Conservation (phyloP, 208 protist species). For the Spongospora subterranea region DNA sequence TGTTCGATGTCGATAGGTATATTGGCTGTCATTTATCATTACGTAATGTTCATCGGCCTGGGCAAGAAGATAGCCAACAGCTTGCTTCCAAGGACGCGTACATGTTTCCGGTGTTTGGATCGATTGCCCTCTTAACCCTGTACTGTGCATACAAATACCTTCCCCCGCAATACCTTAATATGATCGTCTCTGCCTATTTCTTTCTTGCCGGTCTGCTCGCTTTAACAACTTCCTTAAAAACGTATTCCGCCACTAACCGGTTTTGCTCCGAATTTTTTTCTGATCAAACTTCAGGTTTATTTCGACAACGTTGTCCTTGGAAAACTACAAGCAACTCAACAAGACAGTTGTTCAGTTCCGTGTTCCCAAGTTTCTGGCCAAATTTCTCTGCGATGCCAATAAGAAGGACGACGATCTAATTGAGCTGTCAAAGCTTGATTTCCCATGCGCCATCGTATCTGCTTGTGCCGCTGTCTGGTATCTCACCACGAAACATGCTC, state of each 20-base stretch:
- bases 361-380: neutral
- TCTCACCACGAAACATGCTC: neutral
- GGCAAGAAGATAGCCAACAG: neutral
- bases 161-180: constrained; percentile 4
- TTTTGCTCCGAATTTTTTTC: neutral
- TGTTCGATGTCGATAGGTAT: neutral
- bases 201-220: neutral
- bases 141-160: constrained; percentile 36
- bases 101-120: constrained; percentile 39
- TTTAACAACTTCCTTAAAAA: neutral
- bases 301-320: neutral
- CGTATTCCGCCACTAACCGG: too few species aligned
- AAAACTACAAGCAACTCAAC: neutral
- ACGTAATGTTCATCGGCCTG: constrained; percentile 10
- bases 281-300: constrained; percentile 5
- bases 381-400: neutral
- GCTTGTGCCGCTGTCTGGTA: neutral
- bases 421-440: constrained; percentile 6
- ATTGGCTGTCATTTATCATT: constrained; percentile 20
- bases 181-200: constrained; percentile 1
- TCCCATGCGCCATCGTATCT: neutral
- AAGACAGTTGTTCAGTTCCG: neutral
- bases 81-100: constrained; percentile 14
- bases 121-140: neutral
- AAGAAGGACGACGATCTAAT: constrained; percentile 56